Percentiles rank a stretch among this genome's conserved stretches.
Evolutionary conservation across 2,329 filamentous ascomycete species (phyloP).

Genomic region (Nemania sp.): DNA sequence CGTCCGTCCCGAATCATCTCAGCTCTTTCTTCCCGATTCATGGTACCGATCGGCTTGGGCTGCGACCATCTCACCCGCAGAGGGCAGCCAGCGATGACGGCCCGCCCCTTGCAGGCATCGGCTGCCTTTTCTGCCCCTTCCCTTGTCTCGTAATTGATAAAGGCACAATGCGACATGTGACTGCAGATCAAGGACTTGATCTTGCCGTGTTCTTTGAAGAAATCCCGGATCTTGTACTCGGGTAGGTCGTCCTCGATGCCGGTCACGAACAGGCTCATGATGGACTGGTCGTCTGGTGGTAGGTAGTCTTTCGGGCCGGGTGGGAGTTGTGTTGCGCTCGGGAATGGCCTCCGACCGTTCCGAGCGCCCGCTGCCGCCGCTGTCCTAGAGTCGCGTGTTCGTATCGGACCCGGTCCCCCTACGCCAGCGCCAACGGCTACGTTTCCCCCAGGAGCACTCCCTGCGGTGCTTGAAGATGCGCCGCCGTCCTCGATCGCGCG

Average conservation of each 20-base stretch:
- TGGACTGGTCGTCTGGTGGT: constrained; percentile 79
- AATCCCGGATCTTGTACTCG: constrained; percentile 86
- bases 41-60: constrained; percentile 86
- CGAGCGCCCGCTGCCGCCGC: constrained; percentile 54
- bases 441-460: constrained; percentile 49
- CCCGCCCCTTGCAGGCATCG: constrained; percentile 80
- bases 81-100: constrained; percentile 88
- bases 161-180: constrained; percentile 95
- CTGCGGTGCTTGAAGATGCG: constrained; percentile 43
- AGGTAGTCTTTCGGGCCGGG: constrained; percentile 83
- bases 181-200: constrained; percentile 93
- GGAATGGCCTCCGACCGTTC: constrained; percentile 62
- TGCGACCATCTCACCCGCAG: constrained; percentile 89
- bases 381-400: constrained; percentile 68
- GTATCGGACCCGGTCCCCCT: constrained; percentile 74
- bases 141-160: constrained; percentile 88
- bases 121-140: constrained; percentile 86
- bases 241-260: constrained; percentile 95
- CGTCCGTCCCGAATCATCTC: constrained; percentile 80
- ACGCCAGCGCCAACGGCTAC: constrained; percentile 57
- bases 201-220: constrained; percentile 87
- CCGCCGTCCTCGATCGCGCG: constrained; percentile 67
- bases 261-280: constrained; percentile 92
- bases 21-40: constrained; percentile 83
- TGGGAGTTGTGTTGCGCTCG: constrained; percentile 72